These are phyloP conservation scores for Vitis labrusca DNA, from an alignment of 164 flowering plant genomes.

Conservation along the genomic window DNA sequence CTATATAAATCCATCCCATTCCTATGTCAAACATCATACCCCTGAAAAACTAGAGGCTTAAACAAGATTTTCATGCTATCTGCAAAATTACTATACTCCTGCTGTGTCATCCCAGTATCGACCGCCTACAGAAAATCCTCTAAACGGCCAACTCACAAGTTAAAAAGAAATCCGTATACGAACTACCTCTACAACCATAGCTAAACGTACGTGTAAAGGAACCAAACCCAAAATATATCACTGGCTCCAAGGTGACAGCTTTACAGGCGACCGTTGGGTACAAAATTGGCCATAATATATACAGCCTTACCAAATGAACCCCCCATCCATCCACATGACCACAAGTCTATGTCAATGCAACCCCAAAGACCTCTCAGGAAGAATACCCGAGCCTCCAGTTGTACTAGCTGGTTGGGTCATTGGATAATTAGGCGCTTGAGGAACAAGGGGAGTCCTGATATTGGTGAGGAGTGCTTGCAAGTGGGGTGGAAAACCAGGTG, in stretches of 20 bases:
- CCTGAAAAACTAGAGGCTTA: no score
- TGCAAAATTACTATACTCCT: no score
- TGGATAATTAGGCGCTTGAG: conserved; percentile 10
- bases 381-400: not conserved
- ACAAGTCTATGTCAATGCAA: no score
- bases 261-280: not conserved
- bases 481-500: conserved; percentile 20
- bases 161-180: no score
- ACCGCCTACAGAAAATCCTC: no score
- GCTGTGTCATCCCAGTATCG: no score
- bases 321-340: not conserved
- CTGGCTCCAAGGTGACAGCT: not conserved
- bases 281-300: conserved; percentile 1
- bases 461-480: conserved; percentile 26
- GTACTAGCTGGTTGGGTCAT: conserved; percentile 1
- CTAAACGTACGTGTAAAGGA: no score
- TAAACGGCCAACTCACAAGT: no score
- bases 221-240: not conserved
- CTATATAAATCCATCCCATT: no score
- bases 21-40: no score
- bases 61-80: no score
- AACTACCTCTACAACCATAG: not conserved
- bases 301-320: not conserved
- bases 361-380: not conserved
- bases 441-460: conserved; percentile 15